These are phyloP conservation scores for Saposhnikovia divaricata DNA, from an alignment of 129 eudicot genomes.

Conservation along the genomic window DNA sequence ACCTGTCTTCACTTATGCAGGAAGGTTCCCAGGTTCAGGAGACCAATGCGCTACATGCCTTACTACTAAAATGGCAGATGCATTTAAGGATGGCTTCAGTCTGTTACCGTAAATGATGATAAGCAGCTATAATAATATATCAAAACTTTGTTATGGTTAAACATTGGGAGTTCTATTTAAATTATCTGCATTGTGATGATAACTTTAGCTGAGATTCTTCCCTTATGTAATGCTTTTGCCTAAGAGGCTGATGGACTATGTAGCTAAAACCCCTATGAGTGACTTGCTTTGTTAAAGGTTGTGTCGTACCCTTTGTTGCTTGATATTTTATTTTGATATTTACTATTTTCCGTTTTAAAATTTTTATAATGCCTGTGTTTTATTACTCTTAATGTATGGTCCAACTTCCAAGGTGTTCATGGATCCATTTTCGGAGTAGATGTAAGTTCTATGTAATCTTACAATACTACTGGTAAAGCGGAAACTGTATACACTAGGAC, in stretches of 20 bases:
- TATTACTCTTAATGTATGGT: neutral
- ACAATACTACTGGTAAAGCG: neutral
- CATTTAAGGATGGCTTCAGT: neutral
- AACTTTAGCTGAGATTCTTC: neutral
- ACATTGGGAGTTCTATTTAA: neutral
- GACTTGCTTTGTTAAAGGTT: neutral
- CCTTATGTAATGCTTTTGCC: neutral
- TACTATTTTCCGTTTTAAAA: neutral
- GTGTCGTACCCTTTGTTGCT: neutral
- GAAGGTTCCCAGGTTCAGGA: constrained; percentile 91
- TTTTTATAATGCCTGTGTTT: neutral
- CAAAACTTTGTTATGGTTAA: neutral
- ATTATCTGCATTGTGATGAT: constrained; percentile 4
- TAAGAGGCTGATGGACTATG: neutral
- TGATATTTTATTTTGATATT: neutral
- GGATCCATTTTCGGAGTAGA: neutral
- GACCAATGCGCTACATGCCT: constrained; percentile 84
- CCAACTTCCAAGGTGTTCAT: neutral
- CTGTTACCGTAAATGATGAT: neutral
- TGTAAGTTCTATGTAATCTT: neutral
- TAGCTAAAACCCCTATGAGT: neutral
- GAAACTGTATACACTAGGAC: neutral
- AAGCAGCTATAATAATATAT: constrained; percentile 1
- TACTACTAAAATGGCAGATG: constrained; percentile 38
- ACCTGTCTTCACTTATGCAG: constrained; percentile 32